Evolutionary conservation across 192 early-diverging fungal species (phyloP), one percentile per base, ranked within the genome.

Genomic region (Rhizophagus clarus): DNA sequence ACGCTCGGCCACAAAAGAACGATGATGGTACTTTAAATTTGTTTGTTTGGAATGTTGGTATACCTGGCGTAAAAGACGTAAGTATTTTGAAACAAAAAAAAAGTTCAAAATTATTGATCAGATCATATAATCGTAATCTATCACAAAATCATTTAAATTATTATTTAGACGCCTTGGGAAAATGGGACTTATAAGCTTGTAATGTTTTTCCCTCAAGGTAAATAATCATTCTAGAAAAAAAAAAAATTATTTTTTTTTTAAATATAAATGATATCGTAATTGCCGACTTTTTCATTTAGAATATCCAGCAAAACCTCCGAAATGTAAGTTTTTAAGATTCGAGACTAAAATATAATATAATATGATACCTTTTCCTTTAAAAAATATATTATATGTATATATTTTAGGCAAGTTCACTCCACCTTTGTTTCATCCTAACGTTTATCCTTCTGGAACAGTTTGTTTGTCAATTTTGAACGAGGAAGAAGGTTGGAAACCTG

Each of bases 371-470:
- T 66, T 78, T 42, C 24, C 45, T 24, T 68, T 17, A 17, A 22
- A 61, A 32, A 45, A 3, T 29, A 5, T 40, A 0, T 32, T 62
- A 3, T 29, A 5, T 40, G 4, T 32, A 22, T 63, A 34, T 80
- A 37, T 49, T 60, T 28, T 83, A 90, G 88, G 88, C 81, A 91
- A 93, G 85, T 95, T 94, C 72, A 88, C 83, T 14, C 93, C 91
- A 22, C 89, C 93, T 51, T 88, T 95, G n/a, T 96, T 95, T 85
- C 94, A 95, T 82, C 97, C 97, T 3, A 99, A 99, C 81, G 92
- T 99, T 28, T 99, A 97, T 80, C 98, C 98, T 24, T 97, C 95
- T 4, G 98, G 98, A 75, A 98, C 97, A 3, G 96, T 99, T 26
- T 99, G 98, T 76, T 86, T 99, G 62, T 97, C 96, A 1, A 99